A percentile compares a stretch with the other conserved stretches of the same genome.
These are phyloP conservation scores for Macrophomina phaseolina DNA, from an alignment of 2,329 filamentous ascomycete genomes.

Conservation along the genomic window DNA sequence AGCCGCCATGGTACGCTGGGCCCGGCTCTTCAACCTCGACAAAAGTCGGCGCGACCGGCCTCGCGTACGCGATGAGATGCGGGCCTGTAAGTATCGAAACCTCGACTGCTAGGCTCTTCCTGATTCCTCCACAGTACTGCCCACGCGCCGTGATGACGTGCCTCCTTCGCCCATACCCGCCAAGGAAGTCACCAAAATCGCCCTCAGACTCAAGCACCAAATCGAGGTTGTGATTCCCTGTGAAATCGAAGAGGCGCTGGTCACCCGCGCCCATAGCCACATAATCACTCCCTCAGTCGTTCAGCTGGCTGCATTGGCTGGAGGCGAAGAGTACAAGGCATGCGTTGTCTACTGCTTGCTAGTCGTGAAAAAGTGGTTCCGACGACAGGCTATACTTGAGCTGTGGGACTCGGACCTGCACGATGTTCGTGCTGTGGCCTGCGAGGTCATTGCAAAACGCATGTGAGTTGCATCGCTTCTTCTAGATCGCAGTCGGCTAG, in stretches of 20 bases:
- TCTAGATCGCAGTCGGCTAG: background rate
- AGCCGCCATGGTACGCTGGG: constrained; percentile 46
- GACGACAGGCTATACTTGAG: constrained; percentile 76
- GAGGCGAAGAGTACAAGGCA: constrained; percentile 72
- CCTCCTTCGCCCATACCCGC: constrained; percentile 73
- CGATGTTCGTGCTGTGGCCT: constrained; percentile 77
- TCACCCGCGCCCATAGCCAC: constrained; percentile 82
- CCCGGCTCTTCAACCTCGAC: constrained; percentile 43
- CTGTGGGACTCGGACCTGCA: constrained; percentile 93
- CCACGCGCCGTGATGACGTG: constrained; percentile 63
- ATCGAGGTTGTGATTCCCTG: constrained; percentile 89
- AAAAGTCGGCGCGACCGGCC: constrained; percentile 44
- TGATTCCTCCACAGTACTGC: constrained; percentile 62
- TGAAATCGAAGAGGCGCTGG: constrained; percentile 76
- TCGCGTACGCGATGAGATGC: constrained; percentile 49
- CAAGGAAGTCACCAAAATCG: constrained; percentile 84
- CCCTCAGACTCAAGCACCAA: constrained; percentile 86
- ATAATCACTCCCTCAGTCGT: constrained; percentile 84
- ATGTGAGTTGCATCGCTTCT: constrained; percentile 49
- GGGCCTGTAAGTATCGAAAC: constrained; percentile 39
- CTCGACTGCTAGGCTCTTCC: constrained; percentile 1
- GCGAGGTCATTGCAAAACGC: constrained; percentile 88
- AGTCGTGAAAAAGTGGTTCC: constrained; percentile 77
- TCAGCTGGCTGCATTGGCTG: constrained; percentile 80
- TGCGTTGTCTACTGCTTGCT: constrained; percentile 88